Evolutionary conservation across 1,284 basidiomycete genomes (phyloP).

Genomic region (Papiliotrema nemorosa): DNA sequence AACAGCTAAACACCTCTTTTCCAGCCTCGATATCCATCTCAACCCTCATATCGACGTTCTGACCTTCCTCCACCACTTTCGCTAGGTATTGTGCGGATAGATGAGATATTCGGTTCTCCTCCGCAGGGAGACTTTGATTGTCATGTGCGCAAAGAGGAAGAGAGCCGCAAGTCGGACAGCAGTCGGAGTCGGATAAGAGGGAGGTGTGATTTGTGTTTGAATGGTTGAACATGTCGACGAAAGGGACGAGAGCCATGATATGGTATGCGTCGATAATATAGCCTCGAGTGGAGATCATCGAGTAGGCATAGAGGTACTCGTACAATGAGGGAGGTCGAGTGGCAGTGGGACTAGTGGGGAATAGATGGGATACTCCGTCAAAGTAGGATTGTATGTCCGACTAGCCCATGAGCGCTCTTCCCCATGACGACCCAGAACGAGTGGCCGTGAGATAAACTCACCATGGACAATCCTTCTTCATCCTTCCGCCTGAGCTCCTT

Average conservation of each 20-base stretch:
- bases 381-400: slow-evolving; percentile 10
- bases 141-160: slow-evolving; percentile 72
- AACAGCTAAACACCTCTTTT: slow-evolving; percentile 80
- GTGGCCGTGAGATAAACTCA: slow-evolving; percentile 8
- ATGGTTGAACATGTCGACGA: slow-evolving; percentile 90
- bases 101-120: slow-evolving; percentile 19
- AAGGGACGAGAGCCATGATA: slow-evolving; percentile 77
- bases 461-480: slow-evolving; percentile 28
- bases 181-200: slow-evolving; percentile 68
- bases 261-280: slow-evolving; percentile 84
- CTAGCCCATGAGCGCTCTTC: background rate
- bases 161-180: slow-evolving; percentile 77
- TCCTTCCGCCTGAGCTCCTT: slow-evolving; percentile 27
- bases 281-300: slow-evolving; percentile 76
- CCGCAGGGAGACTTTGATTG: slow-evolving; percentile 5
- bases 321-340: slow-evolving; percentile 41
- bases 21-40: slow-evolving; percentile 38
- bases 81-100: slow-evolving; percentile 13
- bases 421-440: too few species aligned
- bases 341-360: slow-evolving; percentile 13
- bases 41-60: slow-evolving; percentile 41
- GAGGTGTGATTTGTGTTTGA: slow-evolving; percentile 17
- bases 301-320: slow-evolving; percentile 68
- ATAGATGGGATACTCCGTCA: slow-evolving; percentile 10
- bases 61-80: slow-evolving; percentile 9